These are phyloP conservation scores for Xerocomellus intermedius DNA, from an alignment of 768 basidiomycete genomes.

Conservation along the genomic window DNA sequence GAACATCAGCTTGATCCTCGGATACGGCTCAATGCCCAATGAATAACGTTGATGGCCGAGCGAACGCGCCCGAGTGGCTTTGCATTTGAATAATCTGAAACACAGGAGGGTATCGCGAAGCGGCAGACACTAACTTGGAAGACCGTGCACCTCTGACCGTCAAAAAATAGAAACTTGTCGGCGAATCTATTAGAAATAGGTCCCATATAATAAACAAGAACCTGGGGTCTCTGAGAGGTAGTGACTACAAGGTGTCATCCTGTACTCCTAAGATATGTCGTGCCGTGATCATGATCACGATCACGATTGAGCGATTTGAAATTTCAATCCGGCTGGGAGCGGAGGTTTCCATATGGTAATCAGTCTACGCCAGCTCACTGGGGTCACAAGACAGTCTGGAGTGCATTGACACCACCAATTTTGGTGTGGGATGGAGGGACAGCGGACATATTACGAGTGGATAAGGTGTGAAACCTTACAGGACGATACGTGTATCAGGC, in stretches of 20 bases:
- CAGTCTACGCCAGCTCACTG: slow-evolving; percentile 1
- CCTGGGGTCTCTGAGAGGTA: no score
- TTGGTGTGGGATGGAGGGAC: not conserved
- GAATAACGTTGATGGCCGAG: no score
- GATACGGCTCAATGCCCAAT: no score
- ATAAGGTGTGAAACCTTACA: not conserved
- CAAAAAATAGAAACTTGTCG: no score
- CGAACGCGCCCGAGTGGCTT: no score
- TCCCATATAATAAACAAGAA: not conserved
- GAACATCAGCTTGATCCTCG: no score
- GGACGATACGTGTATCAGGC: not conserved
- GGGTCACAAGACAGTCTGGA: not conserved
- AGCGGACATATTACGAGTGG: not conserved
- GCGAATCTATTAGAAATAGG: no score
- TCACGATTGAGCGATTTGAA: slow-evolving; percentile 9
- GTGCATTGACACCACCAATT: not conserved
- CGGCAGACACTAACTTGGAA: no score
- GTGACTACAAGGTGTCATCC: not conserved
- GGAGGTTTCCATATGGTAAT: slow-evolving; percentile 1
- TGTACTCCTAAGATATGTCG: not conserved
- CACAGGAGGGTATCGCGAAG: no score
- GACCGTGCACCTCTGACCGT: no score
- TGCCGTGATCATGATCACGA: not conserved
- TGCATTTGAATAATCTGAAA: no score
- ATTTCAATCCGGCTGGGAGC: not conserved